Evolutionary conservation across 345 rosid genomes (phyloP).

Genomic region (Camelina neglecta): DNA sequence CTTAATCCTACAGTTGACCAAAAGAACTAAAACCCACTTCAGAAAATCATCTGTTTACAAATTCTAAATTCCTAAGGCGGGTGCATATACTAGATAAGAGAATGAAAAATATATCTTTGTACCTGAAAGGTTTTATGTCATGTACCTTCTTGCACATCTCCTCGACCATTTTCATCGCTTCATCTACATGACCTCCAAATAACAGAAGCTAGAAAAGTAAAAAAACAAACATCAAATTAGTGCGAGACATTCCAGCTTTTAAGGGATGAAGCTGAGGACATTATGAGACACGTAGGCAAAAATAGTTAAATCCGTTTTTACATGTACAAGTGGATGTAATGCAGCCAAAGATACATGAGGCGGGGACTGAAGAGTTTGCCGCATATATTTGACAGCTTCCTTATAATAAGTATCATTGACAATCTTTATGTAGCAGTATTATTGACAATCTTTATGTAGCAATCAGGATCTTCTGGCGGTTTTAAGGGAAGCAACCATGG

Average conservation of each 20-base stretch:
- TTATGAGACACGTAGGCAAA: neutral
- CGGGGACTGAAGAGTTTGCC: constrained; percentile 51
- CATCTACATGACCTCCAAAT: constrained; percentile 65
- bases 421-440: too few species aligned
- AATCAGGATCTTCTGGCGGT: constrained; percentile 54
- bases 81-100: constrained; percentile 1
- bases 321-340: constrained; percentile 83
- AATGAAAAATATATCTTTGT: constrained; percentile 17
- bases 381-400: constrained; percentile 68
- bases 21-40: constrained; percentile 11
- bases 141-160: constrained; percentile 53
- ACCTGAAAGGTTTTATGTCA: constrained; percentile 68
- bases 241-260: constrained; percentile 7
- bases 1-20: constrained; percentile 56
- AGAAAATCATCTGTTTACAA: constrained; percentile 21
- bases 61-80: constrained; percentile 3
- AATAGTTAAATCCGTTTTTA: constrained; percentile 31
- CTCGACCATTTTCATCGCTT: constrained; percentile 64
- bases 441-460: constrained; percentile 47
- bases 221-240: constrained; percentile 6
- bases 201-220: constrained; percentile 58
- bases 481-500: constrained; percentile 77
- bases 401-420: constrained; percentile 53
- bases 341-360: constrained; percentile 52
- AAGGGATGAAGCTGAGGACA: neutral